Conservation (phyloP, 208 protist genomes). For the Leishmania tropica region DNA sequence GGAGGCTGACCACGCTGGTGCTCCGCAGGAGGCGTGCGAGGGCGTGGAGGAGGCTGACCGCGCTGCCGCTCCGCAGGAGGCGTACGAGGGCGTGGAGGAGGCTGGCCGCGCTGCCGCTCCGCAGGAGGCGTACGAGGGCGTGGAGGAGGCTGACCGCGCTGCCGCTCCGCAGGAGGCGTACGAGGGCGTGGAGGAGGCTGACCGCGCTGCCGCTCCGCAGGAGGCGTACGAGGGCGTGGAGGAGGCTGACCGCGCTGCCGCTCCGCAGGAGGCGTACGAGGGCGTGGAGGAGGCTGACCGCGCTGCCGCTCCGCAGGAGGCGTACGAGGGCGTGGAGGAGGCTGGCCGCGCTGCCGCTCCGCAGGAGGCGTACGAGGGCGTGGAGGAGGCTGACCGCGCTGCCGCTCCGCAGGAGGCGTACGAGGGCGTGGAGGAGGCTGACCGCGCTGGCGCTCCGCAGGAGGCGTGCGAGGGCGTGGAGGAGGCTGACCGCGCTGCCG, state of each 20-base stretch:
- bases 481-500: not conserved
- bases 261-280: not conserved
- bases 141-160: not conserved
- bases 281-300: no score
- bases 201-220: not conserved
- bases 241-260: not conserved
- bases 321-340: not conserved
- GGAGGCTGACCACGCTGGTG: not conserved
- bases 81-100: not conserved
- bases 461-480: not conserved
- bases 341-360: not conserved
- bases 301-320: not conserved
- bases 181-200: no score
- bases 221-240: not conserved
- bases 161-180: not conserved
- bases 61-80: not conserved
- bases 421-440: not conserved
- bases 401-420: not conserved
- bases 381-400: not conserved
- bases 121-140: not conserved
- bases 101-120: not conserved
- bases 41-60: no score
- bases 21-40: not conserved
- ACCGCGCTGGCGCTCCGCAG: not conserved
- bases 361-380: not conserved